These are phyloP conservation scores for Mucor ambiguus DNA, from an alignment of 371 early-diverging fungal genomes.

Conservation along the genomic window DNA sequence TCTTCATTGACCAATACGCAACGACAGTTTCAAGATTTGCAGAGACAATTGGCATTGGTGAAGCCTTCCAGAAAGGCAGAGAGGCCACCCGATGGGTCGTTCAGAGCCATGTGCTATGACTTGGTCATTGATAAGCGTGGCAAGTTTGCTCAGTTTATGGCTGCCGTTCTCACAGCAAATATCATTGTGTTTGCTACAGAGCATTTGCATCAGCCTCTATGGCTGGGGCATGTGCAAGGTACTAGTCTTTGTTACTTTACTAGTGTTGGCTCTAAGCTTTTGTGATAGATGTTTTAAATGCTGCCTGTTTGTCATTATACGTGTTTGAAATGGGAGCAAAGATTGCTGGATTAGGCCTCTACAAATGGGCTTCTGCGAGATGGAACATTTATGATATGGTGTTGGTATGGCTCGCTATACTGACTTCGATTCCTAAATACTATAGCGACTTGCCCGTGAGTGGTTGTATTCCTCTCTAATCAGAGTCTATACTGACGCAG, in stretches of 20 bases:
- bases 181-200: conserved; percentile 43
- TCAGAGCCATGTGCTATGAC: conserved; percentile 51
- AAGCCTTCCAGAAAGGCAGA: conserved; percentile 46
- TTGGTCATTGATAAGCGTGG: conserved; percentile 52
- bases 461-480: not conserved
- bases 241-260: not conserved
- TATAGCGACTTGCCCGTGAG: conserved; percentile 32
- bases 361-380: conserved; percentile 46
- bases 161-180: conserved; percentile 36
- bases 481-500: not conserved
- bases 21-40: conserved; percentile 54
- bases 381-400: conserved; percentile 56
- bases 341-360: conserved; percentile 46
- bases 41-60: conserved; percentile 47
- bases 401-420: conserved; percentile 35
- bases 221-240: conserved; percentile 35
- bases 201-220: conserved; percentile 37
- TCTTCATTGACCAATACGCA: conserved; percentile 53
- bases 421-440: conserved; percentile 28
- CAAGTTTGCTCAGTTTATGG: conserved; percentile 40
- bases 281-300: conserved; percentile 23
- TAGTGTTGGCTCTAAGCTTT: not conserved
- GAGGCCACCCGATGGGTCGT: conserved; percentile 31
- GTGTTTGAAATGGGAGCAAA: conserved; percentile 47
- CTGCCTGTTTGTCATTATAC: conserved; percentile 40